phyloP scores from a whole-genome alignment of 371 early-diverging fungal genomes.

The Rhizopus sp. region DNA sequence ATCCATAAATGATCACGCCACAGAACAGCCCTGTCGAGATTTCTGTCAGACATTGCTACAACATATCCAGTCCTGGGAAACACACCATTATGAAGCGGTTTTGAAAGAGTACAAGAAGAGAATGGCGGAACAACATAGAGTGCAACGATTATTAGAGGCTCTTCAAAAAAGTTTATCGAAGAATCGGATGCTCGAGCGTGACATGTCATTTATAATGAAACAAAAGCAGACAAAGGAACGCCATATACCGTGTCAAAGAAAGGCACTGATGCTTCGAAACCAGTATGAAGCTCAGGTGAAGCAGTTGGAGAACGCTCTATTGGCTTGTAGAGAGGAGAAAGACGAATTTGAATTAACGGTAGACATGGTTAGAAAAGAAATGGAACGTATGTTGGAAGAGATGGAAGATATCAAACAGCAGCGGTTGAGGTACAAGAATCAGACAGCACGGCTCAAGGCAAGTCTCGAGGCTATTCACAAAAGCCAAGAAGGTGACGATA shows the following conservation, averaged over 20 bases:
- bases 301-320: constrained; percentile 2
- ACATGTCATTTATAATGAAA: constrained; percentile 9
- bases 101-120: constrained; percentile 2
- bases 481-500: constrained; percentile 6
- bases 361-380: constrained; percentile 24
- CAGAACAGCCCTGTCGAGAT: background rate
- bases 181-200: constrained; percentile 15
- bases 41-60: constrained; percentile 1
- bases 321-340: constrained; percentile 19
- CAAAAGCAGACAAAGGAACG: background rate
- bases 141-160: constrained; percentile 13
- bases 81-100: constrained; percentile 1
- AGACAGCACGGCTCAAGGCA: constrained; percentile 18
- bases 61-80: constrained; percentile 2
- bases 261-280: background rate
- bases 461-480: constrained; percentile 23
- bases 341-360: constrained; percentile 25
- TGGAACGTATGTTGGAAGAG: constrained; percentile 28
- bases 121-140: constrained; percentile 8
- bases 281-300: constrained; percentile 8
- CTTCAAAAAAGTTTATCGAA: constrained; percentile 10
- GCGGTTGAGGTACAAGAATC: constrained; percentile 16
- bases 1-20: constrained; percentile 1
- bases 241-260: background rate
- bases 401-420: constrained; percentile 27